Evolutionary conservation across 2,329 filamentous ascomycete species (phyloP).

Genomic region (Neopestalotiopsis clavispora): DNA sequence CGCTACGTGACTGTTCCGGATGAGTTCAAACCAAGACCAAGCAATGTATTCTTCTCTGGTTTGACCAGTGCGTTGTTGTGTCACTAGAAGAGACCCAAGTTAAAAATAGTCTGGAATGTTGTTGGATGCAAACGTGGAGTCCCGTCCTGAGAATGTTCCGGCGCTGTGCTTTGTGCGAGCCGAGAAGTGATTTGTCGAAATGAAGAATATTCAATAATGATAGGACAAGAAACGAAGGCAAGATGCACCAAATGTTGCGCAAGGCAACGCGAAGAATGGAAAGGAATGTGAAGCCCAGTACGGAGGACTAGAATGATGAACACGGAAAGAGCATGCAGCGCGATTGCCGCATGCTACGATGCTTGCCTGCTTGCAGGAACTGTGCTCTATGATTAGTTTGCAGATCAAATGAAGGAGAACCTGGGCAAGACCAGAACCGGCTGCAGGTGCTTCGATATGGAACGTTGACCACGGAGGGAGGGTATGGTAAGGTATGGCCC

Average conservation of each 20-base stretch:
- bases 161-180: background rate
- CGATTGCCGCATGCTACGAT: slow-evolving; percentile 15
- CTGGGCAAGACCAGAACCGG: slow-evolving; percentile 1
- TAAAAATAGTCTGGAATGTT: background rate
- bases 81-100: background rate
- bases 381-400: slow-evolving; percentile 13
- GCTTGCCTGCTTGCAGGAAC: background rate
- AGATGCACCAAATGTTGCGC: slow-evolving; percentile 24
- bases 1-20: background rate
- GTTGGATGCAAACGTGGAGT: background rate
- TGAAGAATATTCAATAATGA: slow-evolving; percentile 21
- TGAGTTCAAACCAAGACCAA: background rate
- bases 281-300: slow-evolving; percentile 9
- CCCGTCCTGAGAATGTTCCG: background rate
- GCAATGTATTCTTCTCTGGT: slow-evolving; percentile 11
- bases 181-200: background rate
- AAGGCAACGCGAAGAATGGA: slow-evolving; percentile 12
- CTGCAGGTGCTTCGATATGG: slow-evolving; percentile 4
- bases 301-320: background rate
- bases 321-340: slow-evolving; percentile 2
- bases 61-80: background rate
- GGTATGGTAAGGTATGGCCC: background rate
- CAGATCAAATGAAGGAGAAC: background rate
- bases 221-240: slow-evolving; percentile 27
- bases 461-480: slow-evolving; percentile 17